Evolutionary conservation across 768 basidiomycete species (phyloP).

Genomic region (Auriscalpium vulgare): DNA sequence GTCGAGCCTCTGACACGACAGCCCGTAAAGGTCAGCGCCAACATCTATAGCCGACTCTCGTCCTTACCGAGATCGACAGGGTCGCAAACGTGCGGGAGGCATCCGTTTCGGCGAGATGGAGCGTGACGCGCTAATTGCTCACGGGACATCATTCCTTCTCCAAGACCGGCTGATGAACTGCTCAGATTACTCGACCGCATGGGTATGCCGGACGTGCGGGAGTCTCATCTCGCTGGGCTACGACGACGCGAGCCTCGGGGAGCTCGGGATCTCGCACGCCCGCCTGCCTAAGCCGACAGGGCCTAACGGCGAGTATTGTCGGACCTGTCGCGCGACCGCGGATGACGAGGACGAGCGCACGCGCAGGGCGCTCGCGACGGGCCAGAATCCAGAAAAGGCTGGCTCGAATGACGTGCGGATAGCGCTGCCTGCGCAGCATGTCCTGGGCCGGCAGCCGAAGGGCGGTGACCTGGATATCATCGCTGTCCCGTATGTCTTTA

Average conservation of each 20-base stretch:
- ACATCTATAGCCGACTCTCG: neutral
- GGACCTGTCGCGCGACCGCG: constrained; percentile 75
- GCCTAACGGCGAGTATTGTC: constrained; percentile 88
- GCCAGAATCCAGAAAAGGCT: constrained; percentile 24
- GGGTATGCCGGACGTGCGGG: constrained; percentile 97
- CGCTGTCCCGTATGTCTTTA: constrained; percentile 91
- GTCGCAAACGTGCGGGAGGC: constrained; percentile 95
- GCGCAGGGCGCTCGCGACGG: constrained; percentile 51
- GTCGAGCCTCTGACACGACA: constrained; percentile 94
- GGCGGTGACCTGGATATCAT: constrained; percentile 90
- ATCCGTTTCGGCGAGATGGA: constrained; percentile 99
- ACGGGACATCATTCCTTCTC: constrained; percentile 95
- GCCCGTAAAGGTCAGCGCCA: constrained; percentile 67
- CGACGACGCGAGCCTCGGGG: constrained; percentile 76
- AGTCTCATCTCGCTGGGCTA: constrained; percentile 94
- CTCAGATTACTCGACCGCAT: constrained; percentile 98
- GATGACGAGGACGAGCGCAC: constrained; percentile 57
- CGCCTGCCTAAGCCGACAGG: constrained; percentile 51
- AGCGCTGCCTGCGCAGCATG: constrained; percentile 57
- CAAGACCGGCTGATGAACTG: constrained; percentile 99
- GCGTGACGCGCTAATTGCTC: constrained; percentile 95
- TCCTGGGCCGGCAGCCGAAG: constrained; percentile 49
- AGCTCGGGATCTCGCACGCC: constrained; percentile 43
- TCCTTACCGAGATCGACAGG: constrained; percentile 32
- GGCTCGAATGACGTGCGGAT: constrained; percentile 50